Percentiles rank a stretch among this genome's conserved stretches.
These are phyloP conservation scores for Cladosporium sp. DNA, from an alignment of 2,329 filamentous ascomycete genomes.

Conservation along the genomic window DNA sequence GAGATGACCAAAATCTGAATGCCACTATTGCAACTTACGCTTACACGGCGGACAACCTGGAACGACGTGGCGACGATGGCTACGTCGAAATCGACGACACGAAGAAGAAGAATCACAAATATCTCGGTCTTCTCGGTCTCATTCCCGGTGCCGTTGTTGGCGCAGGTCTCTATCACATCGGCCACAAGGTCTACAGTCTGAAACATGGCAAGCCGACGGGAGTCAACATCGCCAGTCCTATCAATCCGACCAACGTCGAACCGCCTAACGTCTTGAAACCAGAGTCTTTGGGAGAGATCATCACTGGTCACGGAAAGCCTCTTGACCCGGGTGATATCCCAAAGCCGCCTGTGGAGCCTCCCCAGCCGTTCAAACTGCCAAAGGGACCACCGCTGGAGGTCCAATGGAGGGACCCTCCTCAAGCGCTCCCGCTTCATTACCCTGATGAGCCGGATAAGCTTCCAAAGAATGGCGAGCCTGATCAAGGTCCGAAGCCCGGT, in stretches of 20 bases:
- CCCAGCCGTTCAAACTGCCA: background rate
- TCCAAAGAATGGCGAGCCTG: background rate
- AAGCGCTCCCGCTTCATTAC: background rate
- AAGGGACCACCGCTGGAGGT: background rate
- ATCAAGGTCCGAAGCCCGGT: background rate
- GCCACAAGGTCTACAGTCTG: background rate
- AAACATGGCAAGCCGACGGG: background rate
- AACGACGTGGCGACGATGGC: background rate
- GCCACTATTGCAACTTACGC: background rate
- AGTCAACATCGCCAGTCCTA: background rate
- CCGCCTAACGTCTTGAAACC: background rate
- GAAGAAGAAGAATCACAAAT: slow-evolving; percentile 5
- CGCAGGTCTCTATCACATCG: background rate
- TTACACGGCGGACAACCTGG: background rate
- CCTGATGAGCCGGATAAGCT: background rate
- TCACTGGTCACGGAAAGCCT: background rate
- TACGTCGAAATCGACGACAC: background rate
- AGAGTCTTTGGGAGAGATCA: background rate
- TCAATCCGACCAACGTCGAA: background rate
- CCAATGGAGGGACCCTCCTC: background rate
- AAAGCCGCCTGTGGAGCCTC: background rate
- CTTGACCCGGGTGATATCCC: background rate
- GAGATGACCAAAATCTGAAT: background rate
- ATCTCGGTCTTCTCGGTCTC: background rate
- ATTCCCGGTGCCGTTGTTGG: background rate